Base-by-base conservation (phyloP, 2,329 filamentous ascomycete species). In the Onygenales sp. region DNA sequence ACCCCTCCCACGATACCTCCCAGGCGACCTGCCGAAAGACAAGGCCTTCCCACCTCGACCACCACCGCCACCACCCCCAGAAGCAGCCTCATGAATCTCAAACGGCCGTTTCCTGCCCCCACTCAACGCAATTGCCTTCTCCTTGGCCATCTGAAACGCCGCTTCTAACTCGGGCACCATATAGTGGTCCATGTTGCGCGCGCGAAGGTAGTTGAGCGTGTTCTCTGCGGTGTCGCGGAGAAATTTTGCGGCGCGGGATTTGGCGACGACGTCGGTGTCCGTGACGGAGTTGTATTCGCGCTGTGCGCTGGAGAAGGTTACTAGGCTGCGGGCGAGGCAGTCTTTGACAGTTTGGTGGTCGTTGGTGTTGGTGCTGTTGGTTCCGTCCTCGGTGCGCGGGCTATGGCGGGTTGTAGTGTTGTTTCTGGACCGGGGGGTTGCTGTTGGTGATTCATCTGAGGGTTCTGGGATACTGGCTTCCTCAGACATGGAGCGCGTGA, bases 221-320 rank as follows among this genome's bases (percentile, higher is more conserved):
- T 74, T 74, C 53, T 74, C 71, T 5, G 71, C 70, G 1, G 69
- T 73, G 57, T 74, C 71, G 3, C 71, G 68, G 31, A 75, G 66
- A 49, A 73, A 74, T 48, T 67, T 68, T 27, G 69, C 67, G 1
- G 65, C 60, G 21, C 60, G 57, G 37, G 61, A 57, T 34, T 59
- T 60, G 3, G 60, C 54, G 2, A 60, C 52, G 33, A 59, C 62
- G 33, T 66, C 56, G 33, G 51, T 55, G 39, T 61, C 52, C 39
- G 61, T 59, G 33, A 65, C 54, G 4, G 56, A 57, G 13, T 27
- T 32, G 57, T 69, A 71, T 5, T 74, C 70, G 1, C 61, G 56
- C 52, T 69, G 67, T 7, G 72, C 70, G 11, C 57, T 57, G 32
- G 65, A 60, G 54, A 71, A 74, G 13, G 67, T 61, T 0, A 56